Conservation (phyloP, 169 alveolate species). For the Fabrea salina region DNA sequence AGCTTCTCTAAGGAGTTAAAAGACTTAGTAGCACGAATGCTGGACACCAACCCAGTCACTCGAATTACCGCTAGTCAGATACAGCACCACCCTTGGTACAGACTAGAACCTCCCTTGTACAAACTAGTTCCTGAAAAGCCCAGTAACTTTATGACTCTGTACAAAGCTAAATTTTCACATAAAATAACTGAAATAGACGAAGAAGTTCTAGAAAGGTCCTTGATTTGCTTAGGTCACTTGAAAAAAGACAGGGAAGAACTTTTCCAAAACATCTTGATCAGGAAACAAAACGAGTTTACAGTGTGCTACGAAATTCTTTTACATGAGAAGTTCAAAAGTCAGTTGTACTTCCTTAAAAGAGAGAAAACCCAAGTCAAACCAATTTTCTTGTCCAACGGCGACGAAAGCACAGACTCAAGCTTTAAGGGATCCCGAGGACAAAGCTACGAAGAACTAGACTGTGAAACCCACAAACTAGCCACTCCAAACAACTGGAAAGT, state of each 20-base stretch:
- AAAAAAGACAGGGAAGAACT: not conserved
- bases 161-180: not conserved
- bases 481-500: too few relatives aligned
- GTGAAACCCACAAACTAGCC: too few relatives aligned
- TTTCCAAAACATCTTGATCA: not conserved
- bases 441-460: too few relatives aligned
- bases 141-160: not conserved
- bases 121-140: not conserved
- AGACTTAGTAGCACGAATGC: slow-evolving; percentile 73
- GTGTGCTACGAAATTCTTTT: not conserved
- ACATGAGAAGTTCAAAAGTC: too few relatives aligned
- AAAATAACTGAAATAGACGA: not conserved
- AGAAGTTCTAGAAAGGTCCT: not conserved
- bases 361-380: too few relatives aligned
- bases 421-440: too few relatives aligned
- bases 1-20: slow-evolving; percentile 81
- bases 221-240: not conserved
- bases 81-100: slow-evolving; percentile 70
- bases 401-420: too few relatives aligned
- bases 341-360: too few relatives aligned
- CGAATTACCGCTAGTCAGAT: slow-evolving; percentile 63
- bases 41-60: slow-evolving; percentile 68
- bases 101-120: not conserved
- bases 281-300: not conserved
- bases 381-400: too few relatives aligned